Base-by-base conservation (phyloP, 495 filamentous ascomycete species). In the Acidomyces sp. region DNA sequence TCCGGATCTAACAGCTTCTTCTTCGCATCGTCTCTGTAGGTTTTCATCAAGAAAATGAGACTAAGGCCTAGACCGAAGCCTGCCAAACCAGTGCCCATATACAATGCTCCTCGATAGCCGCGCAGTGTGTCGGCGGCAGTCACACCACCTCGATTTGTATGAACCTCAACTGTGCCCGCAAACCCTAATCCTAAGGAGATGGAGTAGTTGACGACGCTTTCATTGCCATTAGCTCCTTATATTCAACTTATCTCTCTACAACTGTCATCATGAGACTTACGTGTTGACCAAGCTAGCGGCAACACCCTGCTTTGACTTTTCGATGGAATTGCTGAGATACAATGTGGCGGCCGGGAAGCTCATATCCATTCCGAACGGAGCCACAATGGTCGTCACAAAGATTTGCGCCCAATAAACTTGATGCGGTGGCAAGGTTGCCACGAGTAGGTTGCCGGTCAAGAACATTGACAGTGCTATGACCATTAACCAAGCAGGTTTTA, bases 101-200 rank as follows among this genome's bases (percentile, higher is more conserved):
- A 82, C 35, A 65, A 62, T 2, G 72, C 72, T 3, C 64, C 69
- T 13, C 71, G 62, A 40, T 70, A 81, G 1, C 76, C 75, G 26
- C 48, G 46, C 16, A 82, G 45, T 3, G 55, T 39, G 47, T 71
- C 55, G n/a, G 33, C 45, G 3, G 9, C n/a, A 11, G 34, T 51
- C 12, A n/a, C 21, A 1, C 66, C 68, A 0, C 58, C 61, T 40
- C 55, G 43, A 39, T 66, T 70, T 11, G 75, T 65, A 12, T 73
- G 59, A 5, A 51, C 52, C 51, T 83, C 71, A 4, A 80, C 65
- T 0, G 73, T 80, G 0, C 75, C 77, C 0, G 75, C 77, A 36
- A 82, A 61, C 0, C 79, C 79, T 6, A 84, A 53, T 0, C 75
- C 76, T n/a, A 81, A 50, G 0, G 68, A 71, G 39, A 83, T 78